Conservation (phyloP, 148 eudicot genomes). For the Chenopodium suecicum region DNA sequence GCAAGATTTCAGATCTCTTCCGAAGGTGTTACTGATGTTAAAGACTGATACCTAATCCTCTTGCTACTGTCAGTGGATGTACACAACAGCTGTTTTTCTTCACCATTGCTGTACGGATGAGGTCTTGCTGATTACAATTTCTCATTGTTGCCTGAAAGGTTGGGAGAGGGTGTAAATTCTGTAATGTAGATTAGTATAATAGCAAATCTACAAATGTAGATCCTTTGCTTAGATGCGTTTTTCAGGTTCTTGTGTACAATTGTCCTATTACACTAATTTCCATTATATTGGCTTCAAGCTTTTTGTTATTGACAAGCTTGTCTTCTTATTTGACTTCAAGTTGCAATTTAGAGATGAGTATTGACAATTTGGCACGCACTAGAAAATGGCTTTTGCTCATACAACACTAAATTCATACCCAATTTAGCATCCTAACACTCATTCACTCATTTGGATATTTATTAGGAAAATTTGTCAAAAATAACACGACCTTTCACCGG, state of each 20-base stretch:
- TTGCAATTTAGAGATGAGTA: too few relatives aligned
- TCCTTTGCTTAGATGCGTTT: slow-evolving; percentile 12
- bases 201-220: slow-evolving; percentile 20
- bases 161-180: slow-evolving; percentile 17
- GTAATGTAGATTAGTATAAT: slow-evolving; percentile 15
- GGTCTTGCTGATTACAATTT: background rate
- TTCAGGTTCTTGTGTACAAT: slow-evolving; percentile 10
- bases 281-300: background rate
- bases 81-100: background rate
- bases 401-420: too few relatives aligned
- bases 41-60: slow-evolving; percentile 48
- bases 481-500: too few relatives aligned
- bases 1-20: slow-evolving; percentile 82
- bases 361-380: background rate
- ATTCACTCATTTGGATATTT: background rate
- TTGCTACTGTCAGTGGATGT: background rate
- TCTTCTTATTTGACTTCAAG: background rate
- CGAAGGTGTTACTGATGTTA: slow-evolving; percentile 84
- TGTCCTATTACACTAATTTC: background rate
- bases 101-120: background rate
- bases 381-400: background rate
- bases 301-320: background rate
- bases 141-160: background rate
- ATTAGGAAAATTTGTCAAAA: too few relatives aligned
- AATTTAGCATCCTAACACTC: too few relatives aligned